These are phyloP conservation scores for Sphagnum fallax DNA, from an alignment of 228 moss, liverwort and hornwort species.

Conservation along the genomic window DNA sequence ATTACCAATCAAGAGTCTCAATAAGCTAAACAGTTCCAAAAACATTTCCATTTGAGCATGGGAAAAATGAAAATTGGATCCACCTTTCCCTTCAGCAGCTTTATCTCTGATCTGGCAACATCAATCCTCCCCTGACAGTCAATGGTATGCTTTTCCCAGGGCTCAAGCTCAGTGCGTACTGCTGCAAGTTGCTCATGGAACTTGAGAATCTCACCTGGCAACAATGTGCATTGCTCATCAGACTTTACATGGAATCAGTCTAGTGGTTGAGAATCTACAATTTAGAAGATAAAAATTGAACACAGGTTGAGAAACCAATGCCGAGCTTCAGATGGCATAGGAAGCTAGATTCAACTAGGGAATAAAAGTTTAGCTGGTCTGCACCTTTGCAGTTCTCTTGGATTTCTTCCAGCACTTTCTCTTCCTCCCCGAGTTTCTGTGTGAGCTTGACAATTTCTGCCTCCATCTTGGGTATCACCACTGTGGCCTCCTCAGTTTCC, in stretches of 20 bases:
- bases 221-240: not conserved
- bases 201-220: constrained; percentile 71
- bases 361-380: too few relatives aligned
- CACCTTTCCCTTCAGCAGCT: constrained; percentile 87
- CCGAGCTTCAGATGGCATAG: too few relatives aligned
- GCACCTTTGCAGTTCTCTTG: constrained; percentile 86
- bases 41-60: too few relatives aligned
- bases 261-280: too few relatives aligned
- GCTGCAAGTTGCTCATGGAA: constrained; percentile 50
- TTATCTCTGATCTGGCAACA: constrained; percentile 64
- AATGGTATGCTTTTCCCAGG: constrained; percentile 89
- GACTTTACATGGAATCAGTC: not conserved
- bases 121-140: constrained; percentile 84
- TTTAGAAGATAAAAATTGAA: too few relatives aligned
- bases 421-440: constrained; percentile 69
- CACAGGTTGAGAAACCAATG: too few relatives aligned
- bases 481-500: constrained; percentile 65
- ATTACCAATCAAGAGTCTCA: too few relatives aligned
- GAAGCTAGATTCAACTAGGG: too few relatives aligned
- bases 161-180: constrained; percentile 78
- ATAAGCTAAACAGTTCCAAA: too few relatives aligned
- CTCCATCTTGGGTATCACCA: constrained; percentile 73
- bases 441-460: constrained; percentile 52
- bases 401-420: constrained; percentile 66
- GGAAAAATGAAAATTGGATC: not conserved